phyloP scores from a whole-genome alignment of 208 protist species.

The Wallacemonas sp. region DNA sequence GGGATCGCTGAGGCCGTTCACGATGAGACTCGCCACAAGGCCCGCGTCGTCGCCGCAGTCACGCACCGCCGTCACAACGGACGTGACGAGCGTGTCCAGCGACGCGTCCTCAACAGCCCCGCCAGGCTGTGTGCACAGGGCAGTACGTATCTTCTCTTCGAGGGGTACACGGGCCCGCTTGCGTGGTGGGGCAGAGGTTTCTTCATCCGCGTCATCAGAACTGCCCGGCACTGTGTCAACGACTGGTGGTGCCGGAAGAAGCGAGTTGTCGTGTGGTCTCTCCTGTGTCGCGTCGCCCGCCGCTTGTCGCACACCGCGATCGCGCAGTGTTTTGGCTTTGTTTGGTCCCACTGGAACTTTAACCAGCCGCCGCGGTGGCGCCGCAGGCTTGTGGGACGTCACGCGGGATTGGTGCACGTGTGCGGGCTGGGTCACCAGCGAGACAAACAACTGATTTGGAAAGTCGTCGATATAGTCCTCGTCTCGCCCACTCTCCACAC shows the following conservation, averaged over 20 bases:
- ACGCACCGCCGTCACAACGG: slow-evolving; percentile 26
- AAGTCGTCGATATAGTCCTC: background rate
- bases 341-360: too few species aligned
- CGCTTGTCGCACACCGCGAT: too few species aligned
- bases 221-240: too few species aligned
- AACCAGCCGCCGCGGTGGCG: background rate
- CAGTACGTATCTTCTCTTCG: slow-evolving; percentile 16
- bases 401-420: slow-evolving; percentile 8
- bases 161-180: slow-evolving; percentile 18
- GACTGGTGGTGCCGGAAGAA: too few species aligned
- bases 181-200: background rate
- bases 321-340: too few species aligned
- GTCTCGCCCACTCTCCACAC: background rate
- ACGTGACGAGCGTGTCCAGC: slow-evolving; percentile 18
- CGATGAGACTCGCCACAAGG: slow-evolving; percentile 34
- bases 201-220: background rate
- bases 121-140: slow-evolving; percentile 12
- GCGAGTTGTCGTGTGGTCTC: too few species aligned
- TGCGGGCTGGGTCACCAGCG: background rate
- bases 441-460: slow-evolving; percentile 6
- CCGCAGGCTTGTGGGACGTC: background rate
- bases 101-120: background rate
- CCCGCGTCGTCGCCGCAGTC: slow-evolving; percentile 25
- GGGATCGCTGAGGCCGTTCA: slow-evolving; percentile 49
- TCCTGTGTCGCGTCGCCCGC: too few species aligned